phyloP scores from a whole-genome alignment of 2,329 filamentous ascomycete genomes.

The Fusarium sp. region DNA sequence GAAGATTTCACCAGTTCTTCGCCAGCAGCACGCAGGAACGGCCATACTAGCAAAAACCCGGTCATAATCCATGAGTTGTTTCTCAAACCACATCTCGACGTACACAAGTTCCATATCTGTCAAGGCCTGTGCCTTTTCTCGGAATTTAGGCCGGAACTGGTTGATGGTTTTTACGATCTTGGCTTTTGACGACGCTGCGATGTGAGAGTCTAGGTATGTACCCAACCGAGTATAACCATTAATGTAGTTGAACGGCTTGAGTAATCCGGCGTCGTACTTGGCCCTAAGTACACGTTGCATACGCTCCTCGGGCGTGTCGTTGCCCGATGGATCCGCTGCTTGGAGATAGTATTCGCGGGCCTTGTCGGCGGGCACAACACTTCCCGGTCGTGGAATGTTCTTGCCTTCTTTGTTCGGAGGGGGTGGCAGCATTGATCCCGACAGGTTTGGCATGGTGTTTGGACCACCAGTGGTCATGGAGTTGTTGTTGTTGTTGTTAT shows the following conservation, averaged over 20 bases:
- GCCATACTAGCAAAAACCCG: slow-evolving; percentile 99
- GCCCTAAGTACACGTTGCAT: slow-evolving; percentile 95
- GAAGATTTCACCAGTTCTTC: slow-evolving; percentile 96
- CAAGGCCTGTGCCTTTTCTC: slow-evolving; percentile 90
- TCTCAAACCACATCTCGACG: slow-evolving; percentile 99
- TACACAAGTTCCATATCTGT: slow-evolving; percentile 94
- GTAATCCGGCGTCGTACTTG: slow-evolving; percentile 93
- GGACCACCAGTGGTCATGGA: slow-evolving; percentile 41
- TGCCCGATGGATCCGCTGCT: slow-evolving; percentile 91
- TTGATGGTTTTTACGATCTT: slow-evolving; percentile 93
- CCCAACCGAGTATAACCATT: slow-evolving; percentile 93
- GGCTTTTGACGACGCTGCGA: slow-evolving; percentile 83
- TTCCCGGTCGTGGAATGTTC: slow-evolving; percentile 70
- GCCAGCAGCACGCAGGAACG: slow-evolving; percentile 96
- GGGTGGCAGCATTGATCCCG: slow-evolving; percentile 61
- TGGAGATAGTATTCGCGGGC: slow-evolving; percentile 96
- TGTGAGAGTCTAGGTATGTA: slow-evolving; percentile 90
- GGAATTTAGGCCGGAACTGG: slow-evolving; percentile 93
- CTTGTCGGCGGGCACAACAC: slow-evolving; percentile 73
- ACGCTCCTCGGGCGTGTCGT: slow-evolving; percentile 87
- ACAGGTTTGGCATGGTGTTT: slow-evolving; percentile 41
- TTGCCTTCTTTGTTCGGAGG: slow-evolving; percentile 60
- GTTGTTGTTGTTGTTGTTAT: slow-evolving; percentile 35
- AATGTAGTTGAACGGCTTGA: slow-evolving; percentile 98
- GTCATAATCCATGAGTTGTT: slow-evolving; percentile 96